Conservation (phyloP, 2,329 filamentous ascomycete genomes). For the Penicillium sp. region DNA sequence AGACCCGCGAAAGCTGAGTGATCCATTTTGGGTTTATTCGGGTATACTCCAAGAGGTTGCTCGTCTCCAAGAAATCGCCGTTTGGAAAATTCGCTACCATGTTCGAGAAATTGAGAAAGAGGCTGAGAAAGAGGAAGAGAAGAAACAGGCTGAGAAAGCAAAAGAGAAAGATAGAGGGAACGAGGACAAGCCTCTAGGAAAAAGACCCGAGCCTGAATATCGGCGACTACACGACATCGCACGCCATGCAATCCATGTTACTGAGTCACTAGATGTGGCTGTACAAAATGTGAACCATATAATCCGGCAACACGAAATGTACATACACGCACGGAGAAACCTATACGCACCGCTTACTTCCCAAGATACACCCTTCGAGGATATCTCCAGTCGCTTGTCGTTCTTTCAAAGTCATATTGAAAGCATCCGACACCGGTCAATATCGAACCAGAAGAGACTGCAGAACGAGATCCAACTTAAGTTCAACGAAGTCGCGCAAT, state of each 20-base stretch:
- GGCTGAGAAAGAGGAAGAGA: background rate
- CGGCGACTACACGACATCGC: conserved; percentile 29
- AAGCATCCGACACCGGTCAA: conserved; percentile 26
- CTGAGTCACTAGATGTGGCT: conserved; percentile 29
- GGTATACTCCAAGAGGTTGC: conserved; percentile 17
- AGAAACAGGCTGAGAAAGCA: background rate
- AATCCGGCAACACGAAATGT: conserved; percentile 15
- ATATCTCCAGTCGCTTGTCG: conserved; percentile 21
- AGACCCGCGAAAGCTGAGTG: conserved; percentile 1
- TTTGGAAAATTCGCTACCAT: conserved; percentile 29
- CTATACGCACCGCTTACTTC: conserved; percentile 1
- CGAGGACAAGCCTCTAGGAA: background rate
- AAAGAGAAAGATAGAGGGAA: background rate
- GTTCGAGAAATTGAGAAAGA: conserved; percentile 27
- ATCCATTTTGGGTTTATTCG: conserved; percentile 22
- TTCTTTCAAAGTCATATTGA: conserved; percentile 22
- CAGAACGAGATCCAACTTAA: conserved; percentile 34
- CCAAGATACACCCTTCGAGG: background rate
- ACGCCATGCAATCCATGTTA: conserved; percentile 34
- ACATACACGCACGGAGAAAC: background rate
- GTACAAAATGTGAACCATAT: conserved; percentile 26
- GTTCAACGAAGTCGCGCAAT: conserved; percentile 34
- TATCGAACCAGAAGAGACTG: conserved; percentile 31
- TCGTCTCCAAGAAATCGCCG: conserved; percentile 24
- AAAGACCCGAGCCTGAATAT: conserved; percentile 21